phyloP scores from a whole-genome alignment of 148 eudicot species.

The Rheum nobile region DNA sequence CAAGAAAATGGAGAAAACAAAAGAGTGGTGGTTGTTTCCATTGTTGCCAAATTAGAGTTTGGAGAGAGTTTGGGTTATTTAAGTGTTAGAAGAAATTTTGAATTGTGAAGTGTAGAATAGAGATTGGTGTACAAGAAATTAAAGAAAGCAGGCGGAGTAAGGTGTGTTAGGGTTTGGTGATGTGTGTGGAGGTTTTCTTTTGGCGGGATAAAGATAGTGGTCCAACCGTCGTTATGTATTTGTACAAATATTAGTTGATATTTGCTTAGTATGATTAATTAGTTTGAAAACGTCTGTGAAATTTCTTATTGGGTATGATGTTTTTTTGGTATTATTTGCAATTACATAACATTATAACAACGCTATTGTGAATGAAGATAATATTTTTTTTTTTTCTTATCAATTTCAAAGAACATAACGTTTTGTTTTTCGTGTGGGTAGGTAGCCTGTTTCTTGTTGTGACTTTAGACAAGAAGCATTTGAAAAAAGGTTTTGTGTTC shows the following conservation, averaged over 20 bases:
- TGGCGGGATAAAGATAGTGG: conserved; percentile 8
- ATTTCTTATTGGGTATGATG: not conserved
- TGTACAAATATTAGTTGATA: not conserved
- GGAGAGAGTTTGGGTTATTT: not conserved
- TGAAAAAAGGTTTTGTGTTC: not conserved
- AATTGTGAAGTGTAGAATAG: not conserved
- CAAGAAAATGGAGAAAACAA: not conserved
- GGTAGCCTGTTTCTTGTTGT: conserved; percentile 3
- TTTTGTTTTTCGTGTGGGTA: not conserved
- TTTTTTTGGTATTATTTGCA: not conserved
- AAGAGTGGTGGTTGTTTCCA: not conserved
- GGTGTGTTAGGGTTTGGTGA: not conserved
- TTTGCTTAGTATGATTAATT: not conserved
- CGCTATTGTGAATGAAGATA: no score
- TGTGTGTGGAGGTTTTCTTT: not conserved
- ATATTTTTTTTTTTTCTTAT: no score
- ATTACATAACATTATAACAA: no score
- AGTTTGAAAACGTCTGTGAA: not conserved
- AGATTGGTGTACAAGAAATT: not conserved
- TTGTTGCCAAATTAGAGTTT: not conserved
- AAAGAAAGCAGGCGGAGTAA: not conserved
- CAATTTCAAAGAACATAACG: not conserved
- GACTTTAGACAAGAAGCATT: not conserved
- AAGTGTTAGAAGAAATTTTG: not conserved
- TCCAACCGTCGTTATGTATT: not conserved